Evolutionary conservation across 306 rosid genomes (phyloP).

Genomic region (Trichosanthes truncata): DNA sequence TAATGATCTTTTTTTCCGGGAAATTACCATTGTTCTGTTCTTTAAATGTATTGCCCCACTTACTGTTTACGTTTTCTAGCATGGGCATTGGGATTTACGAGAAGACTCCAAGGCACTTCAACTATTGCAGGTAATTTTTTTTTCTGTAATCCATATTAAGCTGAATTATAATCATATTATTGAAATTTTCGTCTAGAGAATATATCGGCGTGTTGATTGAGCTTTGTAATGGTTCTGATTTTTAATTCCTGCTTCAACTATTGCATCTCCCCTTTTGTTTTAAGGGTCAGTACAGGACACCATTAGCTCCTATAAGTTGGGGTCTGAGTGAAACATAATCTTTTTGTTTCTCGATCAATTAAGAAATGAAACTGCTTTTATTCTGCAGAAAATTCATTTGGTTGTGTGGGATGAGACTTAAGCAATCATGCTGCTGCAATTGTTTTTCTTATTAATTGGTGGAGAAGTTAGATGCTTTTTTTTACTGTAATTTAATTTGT

Average conservation of each 20-base stretch:
- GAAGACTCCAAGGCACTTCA: constrained; percentile 74
- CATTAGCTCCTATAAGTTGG: background rate
- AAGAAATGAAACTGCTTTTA: background rate
- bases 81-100: constrained; percentile 66
- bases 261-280: background rate
- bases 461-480: background rate
- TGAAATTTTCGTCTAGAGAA: background rate
- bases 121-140: constrained; percentile 34
- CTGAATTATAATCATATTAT: background rate
- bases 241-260: background rate
- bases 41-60: background rate
- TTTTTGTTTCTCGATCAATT: background rate
- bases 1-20: background rate
- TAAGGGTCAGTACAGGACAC: background rate
- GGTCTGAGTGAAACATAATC: background rate
- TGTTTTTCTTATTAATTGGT: background rate
- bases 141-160: constrained; percentile 2
- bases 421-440: background rate
- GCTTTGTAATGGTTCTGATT: background rate
- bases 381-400: background rate
- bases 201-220: background rate
- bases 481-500: background rate
- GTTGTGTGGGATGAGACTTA: background rate
- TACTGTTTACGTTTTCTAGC: constrained; percentile 31
- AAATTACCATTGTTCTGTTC: background rate